These are phyloP conservation scores for Dipteronia dyeriana DNA, from an alignment of 345 rosid species.

Conservation along the genomic window DNA sequence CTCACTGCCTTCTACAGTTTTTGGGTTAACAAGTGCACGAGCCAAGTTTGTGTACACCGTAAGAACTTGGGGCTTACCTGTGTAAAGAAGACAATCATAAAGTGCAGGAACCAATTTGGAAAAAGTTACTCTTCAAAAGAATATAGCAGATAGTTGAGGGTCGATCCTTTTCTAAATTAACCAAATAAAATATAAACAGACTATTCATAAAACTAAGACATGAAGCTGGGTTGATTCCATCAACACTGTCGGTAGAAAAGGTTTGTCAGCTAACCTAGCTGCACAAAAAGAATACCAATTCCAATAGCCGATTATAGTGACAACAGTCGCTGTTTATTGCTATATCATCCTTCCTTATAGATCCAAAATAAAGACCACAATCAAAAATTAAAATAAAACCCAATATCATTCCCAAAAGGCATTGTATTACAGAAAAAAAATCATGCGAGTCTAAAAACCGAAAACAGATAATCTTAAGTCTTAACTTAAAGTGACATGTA, in stretches of 20 bases:
- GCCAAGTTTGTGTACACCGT: constrained; percentile 80
- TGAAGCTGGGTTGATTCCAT: background rate
- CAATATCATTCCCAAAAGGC: background rate
- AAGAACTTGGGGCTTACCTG: constrained; percentile 82
- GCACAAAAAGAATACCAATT: background rate
- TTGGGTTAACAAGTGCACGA: constrained; percentile 74
- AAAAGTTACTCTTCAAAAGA: background rate
- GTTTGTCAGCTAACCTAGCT: background rate
- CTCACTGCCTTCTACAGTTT: constrained; percentile 73
- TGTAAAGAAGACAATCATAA: constrained; percentile 20
- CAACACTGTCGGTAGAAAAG: background rate
- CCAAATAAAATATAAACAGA: background rate
- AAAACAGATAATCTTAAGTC: background rate
- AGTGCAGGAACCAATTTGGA: background rate
- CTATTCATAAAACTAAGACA: background rate
- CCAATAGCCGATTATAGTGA: background rate
- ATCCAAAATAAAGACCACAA: background rate
- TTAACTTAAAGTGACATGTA: background rate
- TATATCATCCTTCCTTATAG: background rate
- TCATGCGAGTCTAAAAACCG: background rate
- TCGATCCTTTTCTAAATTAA: background rate
- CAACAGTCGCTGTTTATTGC: background rate
- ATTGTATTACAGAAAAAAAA: background rate
- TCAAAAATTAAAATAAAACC: background rate
- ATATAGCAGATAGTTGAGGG: background rate